These are phyloP conservation scores for Hyphopichia burtonii DNA, from an alignment of 1,139 yeast genomes.

Conservation along the genomic window DNA sequence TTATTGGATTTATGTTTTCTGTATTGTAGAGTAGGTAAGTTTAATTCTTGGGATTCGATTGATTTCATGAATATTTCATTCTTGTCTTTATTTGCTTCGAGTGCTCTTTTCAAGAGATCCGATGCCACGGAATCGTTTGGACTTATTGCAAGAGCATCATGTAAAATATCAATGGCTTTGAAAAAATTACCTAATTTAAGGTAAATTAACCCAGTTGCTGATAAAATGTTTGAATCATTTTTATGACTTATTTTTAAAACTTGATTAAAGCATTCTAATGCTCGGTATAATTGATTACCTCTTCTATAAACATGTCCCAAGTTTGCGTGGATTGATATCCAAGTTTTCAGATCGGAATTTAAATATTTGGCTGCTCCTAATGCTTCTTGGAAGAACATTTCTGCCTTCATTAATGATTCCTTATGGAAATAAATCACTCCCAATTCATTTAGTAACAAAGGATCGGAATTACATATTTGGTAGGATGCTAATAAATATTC, in stretches of 20 bases:
- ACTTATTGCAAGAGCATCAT: slow-evolving; percentile 74
- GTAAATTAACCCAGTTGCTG: slow-evolving; percentile 83
- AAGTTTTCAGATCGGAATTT: slow-evolving; percentile 78
- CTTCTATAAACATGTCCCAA: slow-evolving; percentile 89
- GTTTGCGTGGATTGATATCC: slow-evolving; percentile 86
- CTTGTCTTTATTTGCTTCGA: slow-evolving; percentile 57
- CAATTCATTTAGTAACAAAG: slow-evolving; percentile 81
- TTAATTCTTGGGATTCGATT: slow-evolving; percentile 17
- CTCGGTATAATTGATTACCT: slow-evolving; percentile 58
- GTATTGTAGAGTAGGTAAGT: slow-evolving; percentile 17
- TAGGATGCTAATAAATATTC: slow-evolving; percentile 80
- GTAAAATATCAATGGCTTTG: slow-evolving; percentile 74
- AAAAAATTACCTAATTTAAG: slow-evolving; percentile 63
- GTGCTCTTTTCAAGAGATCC: slow-evolving; percentile 77
- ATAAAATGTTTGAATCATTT: slow-evolving; percentile 68
- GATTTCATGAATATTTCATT: slow-evolving; percentile 24
- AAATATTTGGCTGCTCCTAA: slow-evolving; percentile 65
- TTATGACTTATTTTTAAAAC: slow-evolving; percentile 68
- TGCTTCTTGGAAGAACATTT: slow-evolving; percentile 70
- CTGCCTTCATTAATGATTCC: slow-evolving; percentile 67
- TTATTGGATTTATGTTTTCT: no score
- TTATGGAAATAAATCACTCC: slow-evolving; percentile 89
- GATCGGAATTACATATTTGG: slow-evolving; percentile 80
- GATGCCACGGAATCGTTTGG: slow-evolving; percentile 85
- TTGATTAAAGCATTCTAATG: slow-evolving; percentile 73